These are phyloP conservation scores for Peterozyma xylosa DNA, from an alignment of 805 yeast species.

Conservation along the genomic window DNA sequence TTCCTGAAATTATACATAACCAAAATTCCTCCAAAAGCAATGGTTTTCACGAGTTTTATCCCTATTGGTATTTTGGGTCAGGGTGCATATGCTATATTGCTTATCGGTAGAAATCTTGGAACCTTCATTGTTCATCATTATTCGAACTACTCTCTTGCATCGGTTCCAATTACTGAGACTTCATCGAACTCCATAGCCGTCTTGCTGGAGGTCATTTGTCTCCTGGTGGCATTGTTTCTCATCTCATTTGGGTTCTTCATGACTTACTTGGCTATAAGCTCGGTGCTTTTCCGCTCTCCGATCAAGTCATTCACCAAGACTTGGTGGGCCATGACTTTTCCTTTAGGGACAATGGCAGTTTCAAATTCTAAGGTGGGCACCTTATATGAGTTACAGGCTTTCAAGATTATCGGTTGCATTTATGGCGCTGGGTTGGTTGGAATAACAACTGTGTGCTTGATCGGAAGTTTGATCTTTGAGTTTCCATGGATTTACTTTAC, in stretches of 20 bases:
- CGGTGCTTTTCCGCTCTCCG: neutral
- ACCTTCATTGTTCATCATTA: neutral
- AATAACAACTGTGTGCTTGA: constrained; percentile 34
- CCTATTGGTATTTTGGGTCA: constrained; percentile 87
- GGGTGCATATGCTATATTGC: constrained; percentile 61
- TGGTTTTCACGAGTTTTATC: constrained; percentile 61
- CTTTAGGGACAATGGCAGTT: constrained; percentile 74
- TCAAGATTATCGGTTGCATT: constrained; percentile 54
- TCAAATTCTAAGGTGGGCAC: constrained; percentile 48
- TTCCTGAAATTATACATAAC: constrained; percentile 50
- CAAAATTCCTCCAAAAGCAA: constrained; percentile 48
- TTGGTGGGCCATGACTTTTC: constrained; percentile 88
- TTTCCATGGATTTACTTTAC: constrained; percentile 15
- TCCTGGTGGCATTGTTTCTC: constrained; percentile 8
- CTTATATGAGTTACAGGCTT: constrained; percentile 43
- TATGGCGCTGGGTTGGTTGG: constrained; percentile 47
- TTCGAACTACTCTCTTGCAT: neutral
- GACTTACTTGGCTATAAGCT: constrained; percentile 3
- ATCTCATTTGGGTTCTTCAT: constrained; percentile 19
- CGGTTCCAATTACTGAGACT: neutral
- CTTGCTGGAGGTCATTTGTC: neutral
- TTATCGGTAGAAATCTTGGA: neutral
- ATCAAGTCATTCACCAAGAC: constrained; percentile 36
- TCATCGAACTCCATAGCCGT: neutral
- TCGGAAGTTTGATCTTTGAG: constrained; percentile 24